phyloP scores from a whole-genome alignment of 257 asterid species.

The Agastache rugosa region DNA sequence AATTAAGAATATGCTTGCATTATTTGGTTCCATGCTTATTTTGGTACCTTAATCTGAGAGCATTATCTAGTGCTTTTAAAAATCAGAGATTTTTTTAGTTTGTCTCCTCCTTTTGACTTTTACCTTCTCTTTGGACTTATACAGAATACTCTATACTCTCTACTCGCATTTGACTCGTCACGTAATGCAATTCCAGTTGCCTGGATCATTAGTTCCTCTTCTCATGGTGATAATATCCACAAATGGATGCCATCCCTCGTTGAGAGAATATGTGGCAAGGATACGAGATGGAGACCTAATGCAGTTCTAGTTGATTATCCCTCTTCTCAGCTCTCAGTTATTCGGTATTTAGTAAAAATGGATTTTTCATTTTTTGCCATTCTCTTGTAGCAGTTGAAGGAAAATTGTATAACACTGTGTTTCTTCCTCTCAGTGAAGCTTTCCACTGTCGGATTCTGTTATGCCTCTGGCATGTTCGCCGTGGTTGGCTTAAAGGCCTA shows the following conservation, averaged over 20 bases:
- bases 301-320: constrained; percentile 55
- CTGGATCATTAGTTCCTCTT: constrained; percentile 50
- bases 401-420: constrained; percentile 8
- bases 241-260: constrained; percentile 50
- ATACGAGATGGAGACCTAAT: constrained; percentile 54
- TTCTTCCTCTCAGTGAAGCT: constrained; percentile 43
- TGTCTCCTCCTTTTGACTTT: constrained; percentile 28
- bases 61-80: constrained; percentile 5
- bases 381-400: neutral
- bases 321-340: constrained; percentile 41
- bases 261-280: constrained; percentile 48
- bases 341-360: constrained; percentile 38
- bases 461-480: constrained; percentile 61
- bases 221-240: constrained; percentile 38
- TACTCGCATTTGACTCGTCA: constrained; percentile 53
- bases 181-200: constrained; percentile 55
- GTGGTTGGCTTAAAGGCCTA: constrained; percentile 53
- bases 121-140: constrained; percentile 31
- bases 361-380: neutral
- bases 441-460: constrained; percentile 53
- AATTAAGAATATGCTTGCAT: neutral
- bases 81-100: neutral
- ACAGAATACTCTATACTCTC: constrained; percentile 50
- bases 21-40: neutral
- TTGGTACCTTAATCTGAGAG: constrained; percentile 17